Evolutionary conservation across 495 filamentous ascomycete species (phyloP).

Genomic region (Neurospora sp.): DNA sequence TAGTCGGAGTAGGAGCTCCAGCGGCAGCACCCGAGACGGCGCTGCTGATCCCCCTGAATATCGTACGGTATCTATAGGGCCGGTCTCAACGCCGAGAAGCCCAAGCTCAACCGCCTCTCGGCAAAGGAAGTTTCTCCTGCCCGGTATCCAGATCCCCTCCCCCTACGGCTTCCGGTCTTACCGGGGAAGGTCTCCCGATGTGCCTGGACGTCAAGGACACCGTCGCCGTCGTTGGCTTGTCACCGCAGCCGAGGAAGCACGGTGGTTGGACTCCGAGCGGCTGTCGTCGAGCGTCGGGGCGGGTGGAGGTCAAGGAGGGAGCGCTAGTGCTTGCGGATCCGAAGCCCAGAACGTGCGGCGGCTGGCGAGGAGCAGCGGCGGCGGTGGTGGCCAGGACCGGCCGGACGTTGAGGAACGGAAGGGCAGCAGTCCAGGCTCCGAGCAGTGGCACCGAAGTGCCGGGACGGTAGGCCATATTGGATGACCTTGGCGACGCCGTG

Average conservation of each 20-base stretch:
- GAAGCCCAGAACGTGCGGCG: neutral
- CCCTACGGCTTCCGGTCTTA: neutral
- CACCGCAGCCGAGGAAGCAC: neutral
- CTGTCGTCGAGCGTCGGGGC: neutral
- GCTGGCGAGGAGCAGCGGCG: neutral
- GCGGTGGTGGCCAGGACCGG: neutral
- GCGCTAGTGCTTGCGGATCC: neutral
- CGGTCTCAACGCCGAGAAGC: neutral
- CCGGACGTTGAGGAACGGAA: neutral
- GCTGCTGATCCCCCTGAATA: neutral
- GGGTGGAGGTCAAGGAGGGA: neutral
- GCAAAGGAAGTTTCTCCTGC: neutral
- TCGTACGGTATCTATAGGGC: neutral
- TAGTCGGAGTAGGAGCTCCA: neutral
- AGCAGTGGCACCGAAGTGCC: neutral
- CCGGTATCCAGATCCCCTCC: neutral
- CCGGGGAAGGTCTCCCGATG: neutral
- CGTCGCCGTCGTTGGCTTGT: neutral
- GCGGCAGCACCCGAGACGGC: neutral
- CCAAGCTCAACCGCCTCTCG: neutral
- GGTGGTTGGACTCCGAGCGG: neutral
- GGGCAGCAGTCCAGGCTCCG: neutral
- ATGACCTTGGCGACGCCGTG: neutral
- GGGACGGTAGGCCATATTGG: neutral
- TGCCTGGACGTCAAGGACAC: accelerated